Evolutionary conservation across 1,284 basidiomycete species (phyloP).

Genomic region (Tilletia indica): DNA sequence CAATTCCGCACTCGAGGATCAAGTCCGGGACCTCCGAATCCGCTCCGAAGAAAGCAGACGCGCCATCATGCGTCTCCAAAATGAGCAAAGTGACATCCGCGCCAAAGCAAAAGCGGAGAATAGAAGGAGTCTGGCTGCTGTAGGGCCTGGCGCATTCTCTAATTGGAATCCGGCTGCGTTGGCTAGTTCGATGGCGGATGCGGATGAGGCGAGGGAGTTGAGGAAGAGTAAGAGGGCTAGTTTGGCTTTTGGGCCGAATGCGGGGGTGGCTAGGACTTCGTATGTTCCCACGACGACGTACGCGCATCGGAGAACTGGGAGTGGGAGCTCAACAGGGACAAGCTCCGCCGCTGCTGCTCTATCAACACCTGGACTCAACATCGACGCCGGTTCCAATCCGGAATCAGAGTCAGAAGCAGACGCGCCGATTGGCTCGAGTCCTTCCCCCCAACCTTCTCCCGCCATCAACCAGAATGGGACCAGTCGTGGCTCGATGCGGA

Average conservation of each 20-base stretch:
- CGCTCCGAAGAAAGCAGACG: conserved; percentile 47
- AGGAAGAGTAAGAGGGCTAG: conserved; percentile 41
- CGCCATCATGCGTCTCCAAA: conserved; percentile 50
- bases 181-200: conserved; percentile 23
- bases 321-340: conserved; percentile 33
- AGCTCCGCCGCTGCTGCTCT: conserved; percentile 24
- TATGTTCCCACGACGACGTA: conserved; percentile 22
- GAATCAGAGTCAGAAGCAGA: conserved; percentile 26
- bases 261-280: conserved; percentile 24
- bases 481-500: neutral
- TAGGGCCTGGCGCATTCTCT: neutral
- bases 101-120: conserved; percentile 40
- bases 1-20: conserved; percentile 23
- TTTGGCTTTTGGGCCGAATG: conserved; percentile 42
- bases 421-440: too few relatives aligned
- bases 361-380: conserved; percentile 23
- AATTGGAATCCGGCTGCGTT: conserved; percentile 3
- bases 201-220: conserved; percentile 37
- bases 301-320: conserved; percentile 32
- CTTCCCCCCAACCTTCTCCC: too few relatives aligned
- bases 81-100: conserved; percentile 26
- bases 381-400: conserved; percentile 20
- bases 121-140: conserved; percentile 26
- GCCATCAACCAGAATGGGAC: neutral
- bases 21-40: conserved; percentile 48